Base-by-base conservation (phyloP, 345 rosid genomes). In the Fremontodendron californicum region DNA sequence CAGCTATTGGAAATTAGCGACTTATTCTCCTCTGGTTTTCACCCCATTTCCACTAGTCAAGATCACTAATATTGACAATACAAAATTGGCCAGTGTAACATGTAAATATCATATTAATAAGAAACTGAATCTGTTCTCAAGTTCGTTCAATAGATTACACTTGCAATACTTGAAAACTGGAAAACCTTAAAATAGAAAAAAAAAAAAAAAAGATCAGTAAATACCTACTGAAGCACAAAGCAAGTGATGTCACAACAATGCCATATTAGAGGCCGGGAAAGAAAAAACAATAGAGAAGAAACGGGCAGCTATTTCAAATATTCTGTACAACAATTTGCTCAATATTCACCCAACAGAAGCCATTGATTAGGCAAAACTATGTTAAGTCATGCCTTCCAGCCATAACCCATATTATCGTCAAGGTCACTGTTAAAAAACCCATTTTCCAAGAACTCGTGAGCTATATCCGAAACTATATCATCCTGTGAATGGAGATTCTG, bases 351-450 rank as follows among this genome's bases (percentile, higher is more conserved):
- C 62, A 63, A n/a, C 23, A 33, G 60, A 65, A 39, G 75, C 75
- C 58, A 86, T 71, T 58, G 42, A 78, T 60, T 58, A 61, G 62
- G 60, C 75, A 73, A 77, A 67, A 37, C 74, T 61, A 78, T 75
- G 84, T 83, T 78, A 77, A 77, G 83, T 86, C 83, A 84, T 40
- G 86, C 89, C 83, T 92, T 90, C 96, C 98, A 91, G 25, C 82
- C 85, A 75, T 87, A 90, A 69, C 85, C 89, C 87, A 89, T 85
- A 61, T 77, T 78, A 80, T 86, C 92, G 18, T 89, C 99, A 80
- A 89, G 84, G 78, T 90, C 98, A 60, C 68, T 86, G 90, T 86
- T 86, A 85, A 93, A 93, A 80, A 89, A 88, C 27, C 87, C 93
- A 74, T 82, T 83, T 43, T 89, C 91, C 4, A 81, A 52, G 80